Conservation (phyloP, 805 yeast species). For the Ogataea saltuana region DNA sequence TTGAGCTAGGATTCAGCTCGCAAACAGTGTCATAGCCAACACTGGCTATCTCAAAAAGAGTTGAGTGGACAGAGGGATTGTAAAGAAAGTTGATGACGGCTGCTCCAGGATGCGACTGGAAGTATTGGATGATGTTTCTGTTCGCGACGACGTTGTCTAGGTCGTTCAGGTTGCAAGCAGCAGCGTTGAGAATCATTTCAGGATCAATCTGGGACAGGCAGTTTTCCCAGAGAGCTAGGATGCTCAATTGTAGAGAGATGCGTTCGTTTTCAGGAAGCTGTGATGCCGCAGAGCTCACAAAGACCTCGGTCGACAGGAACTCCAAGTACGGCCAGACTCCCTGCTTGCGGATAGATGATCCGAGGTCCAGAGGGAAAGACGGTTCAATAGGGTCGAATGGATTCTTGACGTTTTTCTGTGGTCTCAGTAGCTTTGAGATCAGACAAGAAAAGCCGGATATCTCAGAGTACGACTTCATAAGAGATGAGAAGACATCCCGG, state of each 20-base stretch:
- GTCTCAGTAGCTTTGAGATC: constrained; percentile 40
- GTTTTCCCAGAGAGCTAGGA: constrained; percentile 52
- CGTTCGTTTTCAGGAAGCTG: constrained; percentile 38
- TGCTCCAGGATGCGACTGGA: constrained; percentile 71
- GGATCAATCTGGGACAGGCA: constrained; percentile 54
- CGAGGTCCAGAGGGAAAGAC: constrained; percentile 65
- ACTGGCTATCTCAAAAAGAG: constrained; percentile 57
- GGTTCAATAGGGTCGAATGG: constrained; percentile 42
- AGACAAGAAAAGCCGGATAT: constrained; percentile 63
- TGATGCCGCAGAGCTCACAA: constrained; percentile 51
- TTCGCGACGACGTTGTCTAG: constrained; percentile 49
- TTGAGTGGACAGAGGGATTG: constrained; percentile 53
- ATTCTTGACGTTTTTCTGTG: constrained; percentile 29
- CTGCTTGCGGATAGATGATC: constrained; percentile 55
- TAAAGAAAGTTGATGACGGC: constrained; percentile 63
- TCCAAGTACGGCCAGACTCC: constrained; percentile 85
- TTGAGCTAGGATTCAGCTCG: constrained; percentile 38
- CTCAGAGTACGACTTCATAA: constrained; percentile 54
- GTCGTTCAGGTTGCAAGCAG: constrained; percentile 45
- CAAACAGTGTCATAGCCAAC: constrained; percentile 59
- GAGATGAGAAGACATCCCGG: constrained; percentile 44
- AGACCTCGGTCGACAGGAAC: constrained; percentile 64
- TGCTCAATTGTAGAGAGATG: constrained; percentile 50
- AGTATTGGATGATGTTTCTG: constrained; percentile 46
- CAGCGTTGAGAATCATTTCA: constrained; percentile 50